phyloP scores from a whole-genome alignment of 306 rosid genomes.

The Dryas drummondii region DNA sequence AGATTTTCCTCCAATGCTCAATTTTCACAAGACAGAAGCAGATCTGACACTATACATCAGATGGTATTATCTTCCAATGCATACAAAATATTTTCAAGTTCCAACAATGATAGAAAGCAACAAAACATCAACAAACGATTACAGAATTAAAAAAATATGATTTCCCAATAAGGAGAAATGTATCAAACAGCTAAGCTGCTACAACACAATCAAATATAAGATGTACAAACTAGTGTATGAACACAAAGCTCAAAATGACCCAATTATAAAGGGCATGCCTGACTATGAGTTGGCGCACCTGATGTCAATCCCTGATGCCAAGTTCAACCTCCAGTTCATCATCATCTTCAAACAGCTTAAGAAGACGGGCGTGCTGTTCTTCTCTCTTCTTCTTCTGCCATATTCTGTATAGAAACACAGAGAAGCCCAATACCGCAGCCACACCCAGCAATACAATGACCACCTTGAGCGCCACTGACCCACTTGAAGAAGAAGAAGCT shows the following conservation, averaged over 20 bases:
- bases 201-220: background rate
- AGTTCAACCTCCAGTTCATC: constrained; percentile 93
- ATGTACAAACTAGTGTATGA: background rate
- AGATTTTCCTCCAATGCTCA: background rate
- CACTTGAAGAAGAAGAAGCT: constrained; percentile 22
- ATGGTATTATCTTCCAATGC: background rate
- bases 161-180: background rate
- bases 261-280: background rate
- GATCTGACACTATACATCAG: background rate
- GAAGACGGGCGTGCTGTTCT: constrained; percentile 80
- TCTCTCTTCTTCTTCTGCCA: constrained; percentile 91
- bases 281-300: background rate
- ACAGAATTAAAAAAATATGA: background rate
- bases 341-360: constrained; percentile 87
- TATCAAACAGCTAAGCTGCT: background rate
- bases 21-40: background rate
- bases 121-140: background rate
- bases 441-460: constrained; percentile 45
- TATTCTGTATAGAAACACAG: constrained; percentile 52
- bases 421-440: constrained; percentile 44
- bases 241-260: background rate
- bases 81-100: background rate
- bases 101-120: background rate
- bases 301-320: constrained; percentile 69
- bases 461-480: constrained; percentile 50